A percentile compares a stretch with the other conserved stretches of the same genome.
phyloP scores from a whole-genome alignment of 2,329 filamentous ascomycete species.

The Aspergillus tanneri region DNA sequence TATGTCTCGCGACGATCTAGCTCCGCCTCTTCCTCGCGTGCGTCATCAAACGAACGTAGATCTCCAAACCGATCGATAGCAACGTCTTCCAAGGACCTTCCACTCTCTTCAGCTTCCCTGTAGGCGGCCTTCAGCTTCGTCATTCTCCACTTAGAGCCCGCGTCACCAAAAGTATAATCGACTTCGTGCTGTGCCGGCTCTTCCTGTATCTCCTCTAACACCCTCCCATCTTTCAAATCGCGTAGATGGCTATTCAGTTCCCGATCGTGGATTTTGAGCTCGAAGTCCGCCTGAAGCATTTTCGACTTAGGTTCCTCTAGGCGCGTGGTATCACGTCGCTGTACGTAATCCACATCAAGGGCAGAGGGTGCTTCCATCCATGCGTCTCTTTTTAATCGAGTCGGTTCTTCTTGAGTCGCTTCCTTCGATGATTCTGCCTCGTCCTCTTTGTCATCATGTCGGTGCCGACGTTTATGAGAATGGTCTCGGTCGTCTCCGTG shows the following conservation, averaged over 20 bases:
- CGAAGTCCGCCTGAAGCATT: constrained; percentile 57
- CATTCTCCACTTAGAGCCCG: constrained; percentile 93
- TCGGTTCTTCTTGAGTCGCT: constrained; percentile 41
- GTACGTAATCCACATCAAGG: constrained; percentile 75
- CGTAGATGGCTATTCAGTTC: constrained; percentile 76
- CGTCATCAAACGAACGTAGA: constrained; percentile 83
- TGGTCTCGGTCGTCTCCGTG: constrained; percentile 51
- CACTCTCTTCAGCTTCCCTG: constrained; percentile 70
- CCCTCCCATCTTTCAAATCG: constrained; percentile 59
- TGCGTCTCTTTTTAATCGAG: constrained; percentile 66
- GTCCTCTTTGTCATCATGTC: constrained; percentile 40
- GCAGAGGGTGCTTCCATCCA: constrained; percentile 93
- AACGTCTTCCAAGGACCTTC: constrained; percentile 73
- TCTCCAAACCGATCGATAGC: constrained; percentile 79
- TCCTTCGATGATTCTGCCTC: constrained; percentile 42
- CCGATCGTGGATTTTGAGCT: constrained; percentile 71
- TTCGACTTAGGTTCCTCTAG: constrained; percentile 42
- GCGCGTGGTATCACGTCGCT: constrained; percentile 60
- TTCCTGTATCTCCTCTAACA: constrained; percentile 53
- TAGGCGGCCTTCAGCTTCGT: constrained; percentile 88
- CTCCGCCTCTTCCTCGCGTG: constrained; percentile 88
- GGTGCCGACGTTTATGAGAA: constrained; percentile 50
- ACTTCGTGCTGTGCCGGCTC: constrained; percentile 62
- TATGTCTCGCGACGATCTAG: constrained; percentile 79
- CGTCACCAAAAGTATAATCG: constrained; percentile 83